Conservation (phyloP, 306 rosid species). For the Neltuma alba region DNA sequence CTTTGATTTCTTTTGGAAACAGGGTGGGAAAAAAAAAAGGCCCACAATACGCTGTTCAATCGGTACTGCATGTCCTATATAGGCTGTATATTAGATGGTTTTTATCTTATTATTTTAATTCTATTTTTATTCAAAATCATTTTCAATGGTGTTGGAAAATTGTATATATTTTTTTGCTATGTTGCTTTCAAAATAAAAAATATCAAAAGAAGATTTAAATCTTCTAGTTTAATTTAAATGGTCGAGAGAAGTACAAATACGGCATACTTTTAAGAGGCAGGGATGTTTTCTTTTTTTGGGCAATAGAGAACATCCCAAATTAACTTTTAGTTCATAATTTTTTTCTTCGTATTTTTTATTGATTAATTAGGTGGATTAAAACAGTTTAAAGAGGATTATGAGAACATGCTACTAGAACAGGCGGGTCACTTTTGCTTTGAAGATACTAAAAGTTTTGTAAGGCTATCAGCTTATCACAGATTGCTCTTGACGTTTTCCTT, state of each 20-base stretch:
- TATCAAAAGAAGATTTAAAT: not conserved
- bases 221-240: not conserved
- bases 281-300: not conserved
- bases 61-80: not conserved
- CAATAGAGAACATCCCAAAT: not conserved
- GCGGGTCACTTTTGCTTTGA: no score
- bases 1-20: no score
- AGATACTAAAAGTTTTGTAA: no score
- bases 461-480: not conserved
- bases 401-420: no score
- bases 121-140: not conserved
- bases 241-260: not conserved
- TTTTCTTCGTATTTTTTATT: not conserved
- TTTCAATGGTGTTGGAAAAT: not conserved
- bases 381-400: not conserved
- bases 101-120: no score
- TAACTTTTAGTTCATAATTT: not conserved
- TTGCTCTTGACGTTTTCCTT: not conserved
- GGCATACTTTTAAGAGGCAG: not conserved
- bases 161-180: not conserved
- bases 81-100: not conserved
- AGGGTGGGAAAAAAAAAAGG: not conserved
- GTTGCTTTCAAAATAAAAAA: not conserved
- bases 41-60: not conserved
- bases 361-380: no score